These are phyloP conservation scores for Antitrichia curtipendula DNA, from an alignment of 225 moss, liverwort and hornwort genomes.

Conservation along the genomic window DNA sequence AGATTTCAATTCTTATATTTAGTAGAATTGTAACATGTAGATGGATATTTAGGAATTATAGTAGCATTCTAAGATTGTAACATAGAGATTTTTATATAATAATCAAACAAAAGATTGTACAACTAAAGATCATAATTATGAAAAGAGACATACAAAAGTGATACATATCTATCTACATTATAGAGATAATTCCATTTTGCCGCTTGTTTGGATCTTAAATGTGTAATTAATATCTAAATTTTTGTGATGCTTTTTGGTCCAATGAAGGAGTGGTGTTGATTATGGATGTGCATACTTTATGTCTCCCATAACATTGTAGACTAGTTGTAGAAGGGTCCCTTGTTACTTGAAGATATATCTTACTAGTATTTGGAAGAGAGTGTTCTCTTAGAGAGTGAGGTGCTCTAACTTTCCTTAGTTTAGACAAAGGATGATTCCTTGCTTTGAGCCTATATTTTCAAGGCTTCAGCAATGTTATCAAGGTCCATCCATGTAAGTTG, in stretches of 20 bases:
- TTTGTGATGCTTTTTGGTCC: background rate
- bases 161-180: background rate
- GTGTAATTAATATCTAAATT: too few species aligned
- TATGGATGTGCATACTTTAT: background rate
- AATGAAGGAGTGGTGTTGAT: background rate
- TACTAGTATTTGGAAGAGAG: background rate
- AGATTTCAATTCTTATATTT: background rate
- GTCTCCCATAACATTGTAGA: background rate
- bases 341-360: background rate
- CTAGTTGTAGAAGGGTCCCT: background rate
- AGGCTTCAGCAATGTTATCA: background rate
- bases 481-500: background rate
- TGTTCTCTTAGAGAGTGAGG: background rate
- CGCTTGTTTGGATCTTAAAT: background rate
- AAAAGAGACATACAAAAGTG: background rate
- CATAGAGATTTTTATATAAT: background rate
- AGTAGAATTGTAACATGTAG: background rate
- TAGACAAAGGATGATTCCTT: background rate
- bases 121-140: background rate
- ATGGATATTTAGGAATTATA: background rate
- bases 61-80: background rate
- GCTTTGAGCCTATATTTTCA: background rate
- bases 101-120: background rate
- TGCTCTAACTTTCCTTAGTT: background rate
- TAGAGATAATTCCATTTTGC: too few species aligned